Evolutionary conservation across 163 green algal genomes (phyloP).

Genomic region (Scenedesmus sp.): DNA sequence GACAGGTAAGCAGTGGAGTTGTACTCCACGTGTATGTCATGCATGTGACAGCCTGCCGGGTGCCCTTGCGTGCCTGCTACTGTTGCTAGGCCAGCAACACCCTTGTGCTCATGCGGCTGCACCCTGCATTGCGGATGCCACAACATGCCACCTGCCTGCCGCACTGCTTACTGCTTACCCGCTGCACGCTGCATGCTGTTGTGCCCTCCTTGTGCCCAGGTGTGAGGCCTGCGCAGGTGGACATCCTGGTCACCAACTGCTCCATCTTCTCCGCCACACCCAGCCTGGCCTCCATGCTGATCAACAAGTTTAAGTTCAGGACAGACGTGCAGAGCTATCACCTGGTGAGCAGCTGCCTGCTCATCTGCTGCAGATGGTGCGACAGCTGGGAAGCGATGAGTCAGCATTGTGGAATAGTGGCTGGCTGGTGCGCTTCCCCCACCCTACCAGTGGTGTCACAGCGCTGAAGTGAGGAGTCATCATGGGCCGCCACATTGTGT

Average conservation of each 20-base stretch:
- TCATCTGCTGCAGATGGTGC: conserved; percentile 58
- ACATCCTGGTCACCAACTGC: conserved; percentile 59
- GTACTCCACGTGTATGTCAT: too few species aligned
- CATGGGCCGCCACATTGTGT: neutral
- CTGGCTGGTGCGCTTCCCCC: too few species aligned
- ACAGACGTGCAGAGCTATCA: conserved; percentile 63
- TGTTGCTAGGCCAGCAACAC: neutral
- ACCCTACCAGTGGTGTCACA: too few species aligned
- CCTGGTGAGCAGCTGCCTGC: conserved; percentile 61
- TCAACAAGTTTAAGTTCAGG: conserved; percentile 61
- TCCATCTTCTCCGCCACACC: conserved; percentile 74
- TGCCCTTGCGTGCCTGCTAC: neutral
- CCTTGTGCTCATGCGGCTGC: neutral
- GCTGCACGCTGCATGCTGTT: neutral
- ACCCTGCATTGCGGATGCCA: neutral
- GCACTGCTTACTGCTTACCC: neutral
- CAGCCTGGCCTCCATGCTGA: conserved; percentile 58
- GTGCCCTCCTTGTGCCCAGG: neutral
- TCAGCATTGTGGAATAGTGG: too few species aligned
- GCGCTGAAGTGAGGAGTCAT: too few species aligned
- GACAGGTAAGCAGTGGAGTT: conserved; percentile 10
- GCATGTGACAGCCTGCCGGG: too few species aligned
- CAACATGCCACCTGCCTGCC: neutral
- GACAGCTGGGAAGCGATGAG: too few species aligned
- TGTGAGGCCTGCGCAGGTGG: conserved; percentile 25